Evolutionary conservation across 2,329 filamentous ascomycete species (phyloP).

Genomic region (Clonostachys solani): DNA sequence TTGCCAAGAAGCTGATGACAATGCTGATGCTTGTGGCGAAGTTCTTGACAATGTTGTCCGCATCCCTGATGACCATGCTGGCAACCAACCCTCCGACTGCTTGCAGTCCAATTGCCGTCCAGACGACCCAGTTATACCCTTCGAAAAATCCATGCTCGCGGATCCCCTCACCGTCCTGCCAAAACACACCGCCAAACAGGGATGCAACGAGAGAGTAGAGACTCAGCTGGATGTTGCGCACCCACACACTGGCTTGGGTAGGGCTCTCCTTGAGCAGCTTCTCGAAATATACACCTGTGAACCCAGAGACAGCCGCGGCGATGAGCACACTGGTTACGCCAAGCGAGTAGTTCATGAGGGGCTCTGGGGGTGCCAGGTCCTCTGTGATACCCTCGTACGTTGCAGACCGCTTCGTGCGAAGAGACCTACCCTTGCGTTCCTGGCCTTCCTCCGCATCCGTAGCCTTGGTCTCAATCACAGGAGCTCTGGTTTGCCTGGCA

Average conservation of each 20-base stretch:
- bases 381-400: slow-evolving; percentile 86
- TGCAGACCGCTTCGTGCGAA: slow-evolving; percentile 55
- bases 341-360: slow-evolving; percentile 69
- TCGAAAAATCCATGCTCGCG: slow-evolving; percentile 85
- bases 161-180: slow-evolving; percentile 83
- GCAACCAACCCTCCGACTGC: slow-evolving; percentile 78
- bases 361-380: slow-evolving; percentile 40
- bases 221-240: slow-evolving; percentile 89
- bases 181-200: slow-evolving; percentile 78
- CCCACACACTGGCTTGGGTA: slow-evolving; percentile 76
- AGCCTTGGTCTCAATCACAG: not conserved
- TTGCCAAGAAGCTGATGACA: slow-evolving; percentile 79
- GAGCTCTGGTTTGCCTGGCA: not conserved
- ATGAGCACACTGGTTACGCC: slow-evolving; percentile 75
- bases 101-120: slow-evolving; percentile 79
- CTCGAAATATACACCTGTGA: slow-evolving; percentile 85
- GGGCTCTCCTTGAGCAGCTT: slow-evolving; percentile 88
- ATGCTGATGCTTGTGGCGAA: slow-evolving; percentile 93
- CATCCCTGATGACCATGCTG: slow-evolving; percentile 33
- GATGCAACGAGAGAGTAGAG: slow-evolving; percentile 93
- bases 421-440: too few relatives aligned
- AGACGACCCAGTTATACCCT: slow-evolving; percentile 90
- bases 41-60: slow-evolving; percentile 81
- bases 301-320: slow-evolving; percentile 74
- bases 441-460: not conserved